Conservation (phyloP, 2,329 filamentous ascomycete species). For the Stachybotrys echinatus region DNA sequence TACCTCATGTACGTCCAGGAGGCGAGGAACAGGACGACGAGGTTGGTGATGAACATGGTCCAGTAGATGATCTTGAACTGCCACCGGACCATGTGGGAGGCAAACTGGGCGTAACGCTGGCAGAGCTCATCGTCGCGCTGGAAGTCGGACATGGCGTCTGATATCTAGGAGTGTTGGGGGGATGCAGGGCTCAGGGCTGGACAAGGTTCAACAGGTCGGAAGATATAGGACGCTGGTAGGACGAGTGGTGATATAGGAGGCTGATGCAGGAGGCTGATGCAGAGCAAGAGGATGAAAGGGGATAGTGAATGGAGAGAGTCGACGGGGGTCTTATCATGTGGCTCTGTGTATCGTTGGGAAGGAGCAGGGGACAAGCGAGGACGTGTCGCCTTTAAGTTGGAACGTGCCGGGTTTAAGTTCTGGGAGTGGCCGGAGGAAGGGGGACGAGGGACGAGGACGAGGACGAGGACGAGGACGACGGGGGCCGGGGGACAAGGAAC, state of each 20-base stretch:
- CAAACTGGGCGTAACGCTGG: constrained; percentile 36
- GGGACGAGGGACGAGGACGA: no score
- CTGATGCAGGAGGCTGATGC: neutral
- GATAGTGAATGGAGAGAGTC: neutral
- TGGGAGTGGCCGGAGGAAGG: no score
- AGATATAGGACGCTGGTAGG: neutral
- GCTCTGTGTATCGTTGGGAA: neutral
- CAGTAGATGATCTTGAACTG: constrained; percentile 43
- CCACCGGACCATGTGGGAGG: constrained; percentile 31
- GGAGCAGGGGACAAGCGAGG: neutral
- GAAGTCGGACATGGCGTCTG: constrained; percentile 1
- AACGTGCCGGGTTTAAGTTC: no score
- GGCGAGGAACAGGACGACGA: constrained; percentile 37
- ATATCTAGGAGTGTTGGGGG: neutral
- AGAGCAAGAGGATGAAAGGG: neutral
- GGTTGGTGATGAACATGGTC: constrained; percentile 37
- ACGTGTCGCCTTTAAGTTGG: neutral
- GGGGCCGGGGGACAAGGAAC: no score
- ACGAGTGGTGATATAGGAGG: neutral
- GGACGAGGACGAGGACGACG: no score
- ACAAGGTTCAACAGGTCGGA: neutral
- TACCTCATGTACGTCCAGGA: constrained; percentile 36
- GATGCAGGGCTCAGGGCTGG: neutral
- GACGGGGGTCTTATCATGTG: neutral
- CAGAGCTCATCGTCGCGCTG: constrained; percentile 24